These are phyloP conservation scores for Coriaria nepalensis DNA, from an alignment of 306 rosid species.

Conservation along the genomic window DNA sequence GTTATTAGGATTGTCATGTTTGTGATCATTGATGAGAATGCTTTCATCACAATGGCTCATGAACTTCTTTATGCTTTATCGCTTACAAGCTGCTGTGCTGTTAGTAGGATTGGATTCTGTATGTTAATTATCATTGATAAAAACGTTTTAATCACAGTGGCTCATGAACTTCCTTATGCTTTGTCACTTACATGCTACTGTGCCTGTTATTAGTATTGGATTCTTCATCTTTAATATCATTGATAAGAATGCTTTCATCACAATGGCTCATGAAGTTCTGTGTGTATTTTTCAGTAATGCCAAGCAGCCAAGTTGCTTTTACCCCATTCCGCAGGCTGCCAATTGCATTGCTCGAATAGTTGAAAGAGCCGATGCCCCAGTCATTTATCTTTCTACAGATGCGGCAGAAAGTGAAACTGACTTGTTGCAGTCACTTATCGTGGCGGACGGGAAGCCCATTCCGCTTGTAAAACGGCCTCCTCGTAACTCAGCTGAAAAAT, in stretches of 20 bases:
- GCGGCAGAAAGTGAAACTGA: slow-evolving; percentile 88
- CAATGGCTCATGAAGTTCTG: background rate
- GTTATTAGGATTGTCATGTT: no score
- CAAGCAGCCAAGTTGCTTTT: slow-evolving; percentile 79
- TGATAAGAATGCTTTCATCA: no score
- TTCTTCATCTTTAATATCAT: no score
- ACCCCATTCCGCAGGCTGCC: slow-evolving; percentile 96
- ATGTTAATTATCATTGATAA: background rate
- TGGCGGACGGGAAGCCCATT: slow-evolving; percentile 54
- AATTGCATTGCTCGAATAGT: slow-evolving; percentile 56
- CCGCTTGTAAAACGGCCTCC: slow-evolving; percentile 82
- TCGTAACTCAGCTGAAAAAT: slow-evolving; percentile 82
- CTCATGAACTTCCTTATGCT: no score
- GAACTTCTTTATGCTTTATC: no score
- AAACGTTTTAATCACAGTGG: no score
- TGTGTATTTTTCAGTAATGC: slow-evolving; percentile 47
- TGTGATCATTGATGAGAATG: no score
- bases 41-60: no score
- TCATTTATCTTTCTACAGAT: slow-evolving; percentile 86
- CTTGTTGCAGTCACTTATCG: slow-evolving; percentile 66
- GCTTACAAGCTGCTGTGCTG: no score
- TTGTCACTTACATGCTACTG: no score
- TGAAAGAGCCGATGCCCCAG: slow-evolving; percentile 55
- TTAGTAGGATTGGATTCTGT: no score
- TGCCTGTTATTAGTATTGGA: no score